Evolutionary conservation across 148 eudicot genomes (phyloP), one percentile per base, ranked within the genome.

Genomic region (Amaranthus cruentus): DNA sequence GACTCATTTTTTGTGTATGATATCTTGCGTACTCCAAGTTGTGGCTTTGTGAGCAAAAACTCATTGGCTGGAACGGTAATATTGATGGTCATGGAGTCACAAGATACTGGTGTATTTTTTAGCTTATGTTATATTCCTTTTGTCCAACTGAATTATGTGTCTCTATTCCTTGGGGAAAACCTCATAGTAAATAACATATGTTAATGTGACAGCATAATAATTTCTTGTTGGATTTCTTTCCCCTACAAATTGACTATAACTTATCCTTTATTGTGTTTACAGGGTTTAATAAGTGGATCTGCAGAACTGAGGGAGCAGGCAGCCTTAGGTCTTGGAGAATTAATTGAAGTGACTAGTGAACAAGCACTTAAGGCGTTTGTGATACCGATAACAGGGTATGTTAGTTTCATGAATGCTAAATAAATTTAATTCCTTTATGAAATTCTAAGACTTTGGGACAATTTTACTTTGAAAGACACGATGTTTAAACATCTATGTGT

Each of bases 291-390:
- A 66, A 92, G 97, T 82, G 99, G 99, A 77, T 92, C 99, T 44
- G 96, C 97, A 55, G 99, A 95, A 77, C 79, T 95, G 65, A 86
- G 99, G 78, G 99, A 92, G 80, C 99, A 95, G 80, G 99, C 99
- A 46, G 99, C 99, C 15, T 80, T 85, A 76, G 99, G 99, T 73
- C 92, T 95, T 82, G 99, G 99, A 50, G 99, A 95, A 73, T 81
- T 95, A 80, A 90, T 95, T 77, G 99, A 95, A 85, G 97, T 92
- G 71, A 95, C 99, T 42, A 87, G 97, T 42, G 99, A 95, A 77
- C 76, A 87, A 78, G 77, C 97, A 49, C 87, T 95, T 38, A 92
- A 82, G 85, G 92, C 83, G 58, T 95, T 95, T 83, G 97, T 95
- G 47, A 95, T 95, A 70, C 94, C 96, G 28, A 88, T 92, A 67